Percentiles rank a stretch among this genome's conserved stretches.
Conservation (phyloP, 345 rosid genomes). For the Arabidopsis arenosa region DNA sequence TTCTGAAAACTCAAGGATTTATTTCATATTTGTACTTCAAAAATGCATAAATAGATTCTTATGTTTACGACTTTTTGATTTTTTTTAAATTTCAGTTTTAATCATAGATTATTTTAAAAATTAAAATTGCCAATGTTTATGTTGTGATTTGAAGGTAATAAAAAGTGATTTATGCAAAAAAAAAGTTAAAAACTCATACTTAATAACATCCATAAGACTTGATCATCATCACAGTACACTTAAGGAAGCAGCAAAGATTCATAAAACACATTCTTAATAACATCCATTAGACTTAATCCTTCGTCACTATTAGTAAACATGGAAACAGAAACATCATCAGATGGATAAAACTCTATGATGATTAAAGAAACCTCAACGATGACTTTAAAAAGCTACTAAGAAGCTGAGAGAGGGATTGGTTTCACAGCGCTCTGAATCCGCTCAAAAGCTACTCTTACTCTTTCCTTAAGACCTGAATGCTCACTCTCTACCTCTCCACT, state of each 20-base stretch:
- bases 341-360: slow-evolving; percentile 4
- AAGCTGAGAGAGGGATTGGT: slow-evolving; percentile 67
- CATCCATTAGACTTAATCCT: slow-evolving; percentile 10
- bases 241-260: slow-evolving; percentile 16
- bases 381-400: slow-evolving; percentile 20
- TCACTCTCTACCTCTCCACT: slow-evolving; percentile 91
- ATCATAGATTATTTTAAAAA: too few species aligned
- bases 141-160: too few species aligned
- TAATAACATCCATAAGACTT: slow-evolving; percentile 1
- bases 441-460: slow-evolving; percentile 65
- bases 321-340: slow-evolving; percentile 7
- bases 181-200: background rate
- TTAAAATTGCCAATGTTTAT: too few species aligned
- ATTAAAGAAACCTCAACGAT: background rate
- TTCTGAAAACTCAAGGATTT: too few species aligned
- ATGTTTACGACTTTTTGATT: too few species aligned
- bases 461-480: slow-evolving; percentile 85
- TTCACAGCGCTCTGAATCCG: slow-evolving; percentile 80
- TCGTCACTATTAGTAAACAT: slow-evolving; percentile 11
- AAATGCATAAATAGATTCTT: too few species aligned
- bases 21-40: too few species aligned
- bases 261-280: slow-evolving; percentile 12
- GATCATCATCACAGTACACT: background rate
- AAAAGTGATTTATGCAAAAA: background rate
- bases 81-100: too few species aligned